Percentiles rank a stretch among this genome's conserved stretches.
phyloP scores from a whole-genome alignment of 139 green algal genomes.

The Monoraphidium neglectum region DNA sequence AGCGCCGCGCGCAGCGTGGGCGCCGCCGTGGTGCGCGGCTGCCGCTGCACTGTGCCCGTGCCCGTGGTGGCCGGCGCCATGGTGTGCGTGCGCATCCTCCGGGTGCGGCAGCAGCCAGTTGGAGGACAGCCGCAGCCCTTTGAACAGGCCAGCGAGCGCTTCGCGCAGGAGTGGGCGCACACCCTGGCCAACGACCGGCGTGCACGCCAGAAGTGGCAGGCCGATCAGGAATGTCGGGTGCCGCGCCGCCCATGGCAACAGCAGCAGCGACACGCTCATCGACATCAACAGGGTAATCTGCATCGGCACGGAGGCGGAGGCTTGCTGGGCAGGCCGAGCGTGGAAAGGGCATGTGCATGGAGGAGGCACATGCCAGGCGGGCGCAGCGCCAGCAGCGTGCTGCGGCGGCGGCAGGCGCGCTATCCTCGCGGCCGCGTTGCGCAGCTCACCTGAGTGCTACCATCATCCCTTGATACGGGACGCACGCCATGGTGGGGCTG shows the following conservation, averaged over 20 bases:
- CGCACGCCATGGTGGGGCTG: too few species aligned
- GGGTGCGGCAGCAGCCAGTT: slow-evolving; percentile 10
- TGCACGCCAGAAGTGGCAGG: slow-evolving; percentile 15
- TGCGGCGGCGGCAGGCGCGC: too few species aligned
- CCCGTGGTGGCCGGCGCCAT: not conserved
- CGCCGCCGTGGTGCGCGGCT: not conserved
- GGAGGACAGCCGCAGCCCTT: slow-evolving; percentile 9
- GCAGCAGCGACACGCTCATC: slow-evolving; percentile 26
- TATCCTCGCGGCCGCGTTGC: too few species aligned
- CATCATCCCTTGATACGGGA: too few species aligned
- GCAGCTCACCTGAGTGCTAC: too few species aligned
- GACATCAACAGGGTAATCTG: slow-evolving; percentile 37
- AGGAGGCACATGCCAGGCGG: not conserved
- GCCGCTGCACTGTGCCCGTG: not conserved
- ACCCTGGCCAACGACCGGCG: slow-evolving; percentile 24
- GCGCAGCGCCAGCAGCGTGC: slow-evolving; percentile 2
- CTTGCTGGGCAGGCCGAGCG: not conserved
- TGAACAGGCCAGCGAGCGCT: not conserved
- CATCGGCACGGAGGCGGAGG: not conserved
- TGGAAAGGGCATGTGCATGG: not conserved
- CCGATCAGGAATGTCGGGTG: slow-evolving; percentile 31
- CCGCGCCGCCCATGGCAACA: slow-evolving; percentile 22
- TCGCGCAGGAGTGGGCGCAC: slow-evolving; percentile 25
- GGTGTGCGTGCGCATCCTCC: slow-evolving; percentile 12
- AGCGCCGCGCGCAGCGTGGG: too few species aligned